phyloP scores from a whole-genome alignment of 1,139 yeast genomes.

The Lodderomyces parapsilosis region DNA sequence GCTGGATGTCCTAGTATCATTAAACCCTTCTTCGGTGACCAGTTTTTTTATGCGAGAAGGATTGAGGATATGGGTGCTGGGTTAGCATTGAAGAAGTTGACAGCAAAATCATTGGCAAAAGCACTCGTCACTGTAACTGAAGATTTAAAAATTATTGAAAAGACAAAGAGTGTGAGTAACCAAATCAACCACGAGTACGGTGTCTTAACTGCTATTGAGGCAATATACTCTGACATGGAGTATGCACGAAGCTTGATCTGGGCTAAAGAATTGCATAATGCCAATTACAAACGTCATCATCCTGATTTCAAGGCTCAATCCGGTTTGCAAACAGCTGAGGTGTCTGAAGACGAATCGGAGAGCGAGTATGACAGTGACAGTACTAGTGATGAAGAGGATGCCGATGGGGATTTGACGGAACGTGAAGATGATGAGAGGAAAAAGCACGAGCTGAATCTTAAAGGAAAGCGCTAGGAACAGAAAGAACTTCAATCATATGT shows the following conservation, averaged over 20 bases:
- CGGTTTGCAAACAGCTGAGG: slow-evolving; percentile 30
- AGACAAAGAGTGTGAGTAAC: slow-evolving; percentile 62
- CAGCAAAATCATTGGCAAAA: slow-evolving; percentile 56
- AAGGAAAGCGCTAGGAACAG: background rate
- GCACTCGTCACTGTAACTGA: slow-evolving; percentile 71
- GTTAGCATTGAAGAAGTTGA: slow-evolving; percentile 63
- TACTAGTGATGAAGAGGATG: slow-evolving; percentile 14
- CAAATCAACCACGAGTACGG: slow-evolving; percentile 73
- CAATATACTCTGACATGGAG: slow-evolving; percentile 75
- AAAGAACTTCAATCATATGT: background rate
- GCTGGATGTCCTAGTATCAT: slow-evolving; percentile 88
- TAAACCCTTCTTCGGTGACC: slow-evolving; percentile 96
- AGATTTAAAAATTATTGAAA: slow-evolving; percentile 62
- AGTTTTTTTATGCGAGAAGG: slow-evolving; percentile 83
- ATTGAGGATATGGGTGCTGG: slow-evolving; percentile 94
- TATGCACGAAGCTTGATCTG: slow-evolving; percentile 57
- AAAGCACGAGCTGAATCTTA: background rate
- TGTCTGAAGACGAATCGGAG: slow-evolving; percentile 19
- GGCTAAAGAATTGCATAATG: slow-evolving; percentile 29
- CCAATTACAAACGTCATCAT: slow-evolving; percentile 21
- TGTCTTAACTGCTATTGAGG: slow-evolving; percentile 70
- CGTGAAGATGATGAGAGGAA: slow-evolving; percentile 8
- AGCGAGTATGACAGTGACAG: slow-evolving; percentile 16
- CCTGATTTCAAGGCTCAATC: slow-evolving; percentile 19
- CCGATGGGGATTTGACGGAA: slow-evolving; percentile 5